Evolutionary conservation across 805 yeast genomes (phyloP).

Genomic region (Ogataea pilisensis): DNA sequence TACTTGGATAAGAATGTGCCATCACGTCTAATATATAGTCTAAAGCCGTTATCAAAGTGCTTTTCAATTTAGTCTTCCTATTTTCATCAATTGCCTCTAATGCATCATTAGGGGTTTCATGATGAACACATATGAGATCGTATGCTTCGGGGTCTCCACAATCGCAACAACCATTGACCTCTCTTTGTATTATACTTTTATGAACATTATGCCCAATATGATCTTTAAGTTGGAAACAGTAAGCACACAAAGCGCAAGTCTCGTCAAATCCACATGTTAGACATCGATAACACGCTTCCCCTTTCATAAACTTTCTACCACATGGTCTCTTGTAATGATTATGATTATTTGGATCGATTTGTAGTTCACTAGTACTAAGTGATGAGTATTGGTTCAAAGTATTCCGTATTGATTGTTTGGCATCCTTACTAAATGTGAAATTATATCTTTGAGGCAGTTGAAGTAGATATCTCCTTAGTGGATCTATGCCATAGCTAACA

Average conservation of each 20-base stretch:
- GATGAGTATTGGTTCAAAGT: constrained; percentile 27
- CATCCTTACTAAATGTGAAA: constrained; percentile 29
- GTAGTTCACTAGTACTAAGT: constrained; percentile 13
- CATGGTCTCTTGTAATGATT: constrained; percentile 67
- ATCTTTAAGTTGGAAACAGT: constrained; percentile 64
- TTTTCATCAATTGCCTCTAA: constrained; percentile 38
- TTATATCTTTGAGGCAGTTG: background rate
- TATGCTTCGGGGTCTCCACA: constrained; percentile 91
- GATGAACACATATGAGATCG: constrained; percentile 51
- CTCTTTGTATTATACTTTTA: constrained; percentile 57
- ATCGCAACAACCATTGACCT: constrained; percentile 77
- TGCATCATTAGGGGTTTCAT: constrained; percentile 6
- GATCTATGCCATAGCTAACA: background rate
- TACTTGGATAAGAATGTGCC: constrained; percentile 42
- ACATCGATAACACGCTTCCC: constrained; percentile 81
- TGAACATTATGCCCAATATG: constrained; percentile 74
- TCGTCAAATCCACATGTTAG: constrained; percentile 74
- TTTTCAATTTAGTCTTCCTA: constrained; percentile 28
- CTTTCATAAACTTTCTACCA: constrained; percentile 64
- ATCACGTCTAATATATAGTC: constrained; percentile 63
- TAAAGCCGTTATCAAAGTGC: constrained; percentile 43
- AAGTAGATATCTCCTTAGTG: background rate
- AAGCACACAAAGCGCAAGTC: constrained; percentile 76
- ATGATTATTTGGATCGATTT: constrained; percentile 22
- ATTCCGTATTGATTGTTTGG: constrained; percentile 34